Evolutionary conservation across 2,329 filamentous ascomycete genomes (phyloP), one percentile per base, ranked within the genome.

Genomic region (Penicillium sp.): DNA sequence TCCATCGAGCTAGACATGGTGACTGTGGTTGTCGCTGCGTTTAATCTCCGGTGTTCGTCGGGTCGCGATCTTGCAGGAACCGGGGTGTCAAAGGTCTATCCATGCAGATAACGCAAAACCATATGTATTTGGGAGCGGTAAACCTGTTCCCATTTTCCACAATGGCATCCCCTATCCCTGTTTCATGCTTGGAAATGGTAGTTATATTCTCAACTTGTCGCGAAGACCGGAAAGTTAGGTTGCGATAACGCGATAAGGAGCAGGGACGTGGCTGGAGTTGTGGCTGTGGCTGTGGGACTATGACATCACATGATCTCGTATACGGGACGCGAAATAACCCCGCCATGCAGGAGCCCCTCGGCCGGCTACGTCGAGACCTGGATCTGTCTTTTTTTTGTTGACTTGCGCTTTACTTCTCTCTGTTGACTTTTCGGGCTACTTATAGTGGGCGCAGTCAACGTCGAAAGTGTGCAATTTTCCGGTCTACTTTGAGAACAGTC

Each of bases 1-100:
- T 70, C 72, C 63, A 72, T 73, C 17, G 68, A 65, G 51, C 68
- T 71, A 50, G 68, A 65, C 69, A 73, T 74, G 48, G 53, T 67
- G 60, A 40, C 52, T 49, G 43, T 41, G 50, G 50, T 56, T 45
- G 40, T 35, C 53, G 53, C 28, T 53, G 26, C 22, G 50, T 36
- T 55, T 28, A 41, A 51, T 17, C 41, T 55, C 51, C 44, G 40
- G 28, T 51, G 51, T 42, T 26, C 35, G 41, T 50, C 43, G 41
- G 59, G 52, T 50, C 59, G 47, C 45, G 46, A 55, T 55, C 49
- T 49, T 22, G 49, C 38, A 53, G 30, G 42, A 49, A 42, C 47
- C 38, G 33, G 35, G 25, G 37, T 33, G 22, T 52, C 45, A 53
- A 22, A 36, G 26, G 12, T 12, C 45, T 56, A 55, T 9, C 40